Evolutionary conservation across 1,284 basidiomycete species (phyloP), one percentile per base, ranked within the genome.

Genomic region (Ganoderma leucocontextum): DNA sequence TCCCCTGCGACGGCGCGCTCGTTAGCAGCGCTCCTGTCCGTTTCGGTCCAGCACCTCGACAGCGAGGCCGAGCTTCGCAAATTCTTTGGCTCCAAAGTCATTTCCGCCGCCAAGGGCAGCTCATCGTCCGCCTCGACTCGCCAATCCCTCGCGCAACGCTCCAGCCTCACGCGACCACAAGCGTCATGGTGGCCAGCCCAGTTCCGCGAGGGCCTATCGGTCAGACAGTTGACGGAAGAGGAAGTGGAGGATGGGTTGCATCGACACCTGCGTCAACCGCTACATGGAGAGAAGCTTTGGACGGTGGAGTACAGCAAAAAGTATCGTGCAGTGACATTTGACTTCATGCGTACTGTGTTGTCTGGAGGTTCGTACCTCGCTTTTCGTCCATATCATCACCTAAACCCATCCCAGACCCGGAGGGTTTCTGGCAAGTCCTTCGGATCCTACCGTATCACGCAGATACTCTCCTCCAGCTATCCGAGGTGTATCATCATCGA

Each of bases 21-120:
- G 22, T 80, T 91, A 13, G 82, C 89, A 4, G 79, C 85, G 41
- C 85, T 97, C 0, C 85, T 97, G 6, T 83, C 91, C 0, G 89
- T 96, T 5, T 95, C 94, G 0, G 82, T 91, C 0, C 84, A 91
- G 63, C 87, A 95, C 74, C 88, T 98, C 19, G 95, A 98, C 70
- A 86, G 91, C 12, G 95, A 97, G 67, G 91, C 91, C 0, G 96
- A 98, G 78, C 87, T 98, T 80, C 90, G 93, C 66, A 92, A 90
- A 71, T 97, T 98, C 85, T 98, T 98, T 75, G 96, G 96, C 1
- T 88, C 94, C 8, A 94, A 92, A 77, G 95, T 97, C 64, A 87
- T 97, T 17, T 83, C 89, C 69, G 85, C 88, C 1, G 84, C 84
- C 15, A 86, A 86, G 68, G 83, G 86, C 2, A 73, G 75, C 12